Base-by-base conservation (phyloP, 768 basidiomycete genomes). In the Boletus sp. region DNA sequence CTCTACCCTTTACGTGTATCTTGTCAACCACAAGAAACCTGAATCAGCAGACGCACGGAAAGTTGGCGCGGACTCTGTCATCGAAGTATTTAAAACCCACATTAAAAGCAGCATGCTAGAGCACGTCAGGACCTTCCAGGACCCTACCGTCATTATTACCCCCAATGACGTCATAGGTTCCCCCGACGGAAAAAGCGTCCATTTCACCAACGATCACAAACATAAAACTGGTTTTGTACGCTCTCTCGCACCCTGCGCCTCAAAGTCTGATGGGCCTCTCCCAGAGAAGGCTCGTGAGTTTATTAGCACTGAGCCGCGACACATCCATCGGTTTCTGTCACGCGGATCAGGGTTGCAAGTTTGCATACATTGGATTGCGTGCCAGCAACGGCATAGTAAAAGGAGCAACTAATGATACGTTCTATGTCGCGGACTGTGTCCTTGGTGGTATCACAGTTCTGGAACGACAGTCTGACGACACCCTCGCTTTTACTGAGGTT, bases 151-250 rank as follows among this genome's bases (percentile, higher is more conserved):
- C 11, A 77, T 91, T 24, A 40, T 79, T 11, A 83, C 86, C 5
- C 90, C 90, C 2, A 91, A 90, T 64, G 89, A 90, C 64, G 52
- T 91, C 14, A 80, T 83, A n/a, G 88, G 89, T 30, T 78, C 76
- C 32, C 66, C 81, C 3, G 84, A 89, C 59, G 86, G 86, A 29
- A 74, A 79, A 57, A 81, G 80, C 39, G 83, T 90, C 55, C 83
- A 82, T 67, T 82, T 90, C 65, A 87, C 88, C 32, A 92, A 91
- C 62, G 86, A 89, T 57, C 77, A 84, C 58, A 74, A 75, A 18
- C 64, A 64, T 40, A 89, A 87, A 73, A 70, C 77, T 18, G 80
- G 84, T 49, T 59, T 75, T 50, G 87, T 88, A 65, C 48, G 84
- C 70, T 32, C 14, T 42, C 54, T 35, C 18, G 9, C 11, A 9